These are phyloP conservation scores for Macadamia integrifolia DNA, from an alignment of 164 flowering plant species.

Conservation along the genomic window DNA sequence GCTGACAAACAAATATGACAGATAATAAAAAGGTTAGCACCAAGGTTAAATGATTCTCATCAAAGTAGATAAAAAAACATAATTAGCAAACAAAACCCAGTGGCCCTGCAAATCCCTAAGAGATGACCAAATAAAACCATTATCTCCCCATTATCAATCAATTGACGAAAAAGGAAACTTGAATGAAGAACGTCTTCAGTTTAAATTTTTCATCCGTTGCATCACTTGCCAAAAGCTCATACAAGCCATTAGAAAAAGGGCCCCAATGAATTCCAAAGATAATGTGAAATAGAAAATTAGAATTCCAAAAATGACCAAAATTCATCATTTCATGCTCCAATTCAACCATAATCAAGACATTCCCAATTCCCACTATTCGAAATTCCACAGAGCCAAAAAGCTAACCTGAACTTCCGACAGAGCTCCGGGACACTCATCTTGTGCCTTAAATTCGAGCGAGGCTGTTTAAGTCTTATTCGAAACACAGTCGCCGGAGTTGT, in stretches of 20 bases:
- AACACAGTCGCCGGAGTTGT: conserved; percentile 70
- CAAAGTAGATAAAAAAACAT: neutral
- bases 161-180: too few species aligned
- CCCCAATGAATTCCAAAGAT: neutral
- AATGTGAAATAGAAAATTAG: neutral
- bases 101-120: neutral
- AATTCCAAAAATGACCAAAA: too few species aligned
- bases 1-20: conserved; percentile 38
- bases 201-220: neutral
- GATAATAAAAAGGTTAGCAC: neutral
- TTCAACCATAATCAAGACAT: too few species aligned
- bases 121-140: neutral
- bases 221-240: too few species aligned
- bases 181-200: neutral
- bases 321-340: too few species aligned
- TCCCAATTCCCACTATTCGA: too few species aligned
- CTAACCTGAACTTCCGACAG: conserved; percentile 89
- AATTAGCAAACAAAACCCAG: neutral
- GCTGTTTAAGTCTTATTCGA: conserved; percentile 78
- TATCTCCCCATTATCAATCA: too few species aligned
- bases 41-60: neutral
- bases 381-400: neutral
- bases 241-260: neutral
- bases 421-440: conserved; percentile 98
- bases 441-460: conserved; percentile 68